Evolutionary conservation across 2,329 filamentous ascomycete species (phyloP), one percentile per base, ranked within the genome.

Genomic region (Aureobasidium lini): DNA sequence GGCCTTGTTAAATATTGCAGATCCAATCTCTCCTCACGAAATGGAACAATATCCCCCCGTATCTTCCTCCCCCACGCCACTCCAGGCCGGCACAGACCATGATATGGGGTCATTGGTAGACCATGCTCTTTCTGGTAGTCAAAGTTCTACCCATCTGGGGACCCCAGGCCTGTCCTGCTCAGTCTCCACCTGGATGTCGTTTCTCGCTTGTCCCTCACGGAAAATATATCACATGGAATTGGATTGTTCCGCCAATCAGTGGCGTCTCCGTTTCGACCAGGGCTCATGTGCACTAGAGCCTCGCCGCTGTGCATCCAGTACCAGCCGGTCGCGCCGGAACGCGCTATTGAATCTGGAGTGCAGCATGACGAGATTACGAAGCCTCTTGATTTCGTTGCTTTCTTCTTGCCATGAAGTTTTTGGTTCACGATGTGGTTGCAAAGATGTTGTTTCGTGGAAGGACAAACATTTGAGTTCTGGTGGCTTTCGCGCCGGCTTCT

Each of bases 21-120:
- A n/a, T 40, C 16, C 34, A 23, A 42, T 42, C 37, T 42, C 10
- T 11, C 34, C 42, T 37, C 16, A 31, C 48, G 7, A 36, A 40
- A 16, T 53, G 49, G 49, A 53, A 53, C 49, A 53, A 53, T 53
- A 53, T 53, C 32, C 13, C 46, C 49, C 49, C 49, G 49, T 53
- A 53, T 40, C 48, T 53, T 39, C 8, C 9, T 29, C 34, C 47
- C 49, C 49, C 49, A 53, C 49, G 49, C 49, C 49, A 42, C 48
- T 40, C 48, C 48, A 40, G 48, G 32, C 11, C 39, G 36, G 34
- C 37, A 42, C 49, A 31, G 23, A 32, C 46, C 46, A 5, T 16
- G 49, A 13, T 39, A 53, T 42, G 49, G 49, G 49, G 49, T 53
- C n/a, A 36, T 23, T 23, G 32, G 23, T 37, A n/a, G 28, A 11